A percentile compares a stretch with the other conserved stretches of the same genome.
Evolutionary conservation across 2,329 filamentous ascomycete genomes (phyloP).

Genomic region (Gyromitra esculenta): DNA sequence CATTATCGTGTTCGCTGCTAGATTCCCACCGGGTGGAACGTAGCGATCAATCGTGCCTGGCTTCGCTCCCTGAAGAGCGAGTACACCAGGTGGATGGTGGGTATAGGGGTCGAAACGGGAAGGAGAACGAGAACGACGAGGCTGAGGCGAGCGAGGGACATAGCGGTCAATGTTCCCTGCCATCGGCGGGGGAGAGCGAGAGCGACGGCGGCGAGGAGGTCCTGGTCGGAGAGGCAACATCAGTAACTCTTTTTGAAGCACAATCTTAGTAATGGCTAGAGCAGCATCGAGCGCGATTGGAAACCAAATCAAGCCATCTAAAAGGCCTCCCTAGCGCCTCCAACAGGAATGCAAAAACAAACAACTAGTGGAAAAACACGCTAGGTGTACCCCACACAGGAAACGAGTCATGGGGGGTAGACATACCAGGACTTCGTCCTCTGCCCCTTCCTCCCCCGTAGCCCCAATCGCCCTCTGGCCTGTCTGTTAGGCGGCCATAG

Average conservation of each 20-base stretch:
- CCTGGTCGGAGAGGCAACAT: slow-evolving; percentile 45
- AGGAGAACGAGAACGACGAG: slow-evolving; percentile 54
- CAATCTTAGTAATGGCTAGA: slow-evolving; percentile 41
- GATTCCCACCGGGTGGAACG: slow-evolving; percentile 55
- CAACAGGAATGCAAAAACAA: slow-evolving; percentile 7
- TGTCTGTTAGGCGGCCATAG: slow-evolving; percentile 50
- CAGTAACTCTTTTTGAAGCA: slow-evolving; percentile 25
- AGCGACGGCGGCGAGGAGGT: slow-evolving; percentile 56
- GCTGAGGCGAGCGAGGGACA: slow-evolving; percentile 68
- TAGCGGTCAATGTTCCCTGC: slow-evolving; percentile 83
- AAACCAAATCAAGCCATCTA: background rate
- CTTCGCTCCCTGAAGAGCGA: slow-evolving; percentile 37
- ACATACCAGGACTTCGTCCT: slow-evolving; percentile 52
- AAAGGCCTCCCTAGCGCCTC: background rate
- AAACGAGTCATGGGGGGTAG: slow-evolving; percentile 23
- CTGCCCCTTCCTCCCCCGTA: slow-evolving; percentile 51
- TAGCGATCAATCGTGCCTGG: slow-evolving; percentile 56
- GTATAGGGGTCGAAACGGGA: slow-evolving; percentile 53
- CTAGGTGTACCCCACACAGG: slow-evolving; percentile 7
- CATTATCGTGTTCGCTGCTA: slow-evolving; percentile 47
- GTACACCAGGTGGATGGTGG: slow-evolving; percentile 45
- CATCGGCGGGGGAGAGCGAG: slow-evolving; percentile 66
- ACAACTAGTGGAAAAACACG: background rate
- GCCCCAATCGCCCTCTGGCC: slow-evolving; percentile 42
- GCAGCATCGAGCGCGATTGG: slow-evolving; percentile 31